Evolutionary conservation across 768 basidiomycete genomes (phyloP).

Genomic region (Psilocybe subaeruginosa): DNA sequence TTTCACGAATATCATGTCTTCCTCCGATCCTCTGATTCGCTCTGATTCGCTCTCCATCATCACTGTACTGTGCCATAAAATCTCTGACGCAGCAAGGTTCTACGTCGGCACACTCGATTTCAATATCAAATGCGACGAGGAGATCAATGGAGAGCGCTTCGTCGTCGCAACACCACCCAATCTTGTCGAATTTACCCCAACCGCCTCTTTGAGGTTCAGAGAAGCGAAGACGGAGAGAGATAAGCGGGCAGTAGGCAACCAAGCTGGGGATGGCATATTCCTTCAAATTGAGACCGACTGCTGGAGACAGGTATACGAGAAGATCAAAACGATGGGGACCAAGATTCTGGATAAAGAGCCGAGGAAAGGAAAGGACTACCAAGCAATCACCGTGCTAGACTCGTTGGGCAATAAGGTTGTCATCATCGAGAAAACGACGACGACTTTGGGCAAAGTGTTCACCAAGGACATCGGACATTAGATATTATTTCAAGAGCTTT

Average conservation of each 20-base stretch:
- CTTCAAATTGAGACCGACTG: constrained; percentile 22
- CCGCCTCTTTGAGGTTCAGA: constrained; percentile 16
- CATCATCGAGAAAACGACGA: constrained; percentile 19
- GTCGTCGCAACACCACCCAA: constrained; percentile 22
- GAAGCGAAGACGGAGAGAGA: constrained; percentile 18
- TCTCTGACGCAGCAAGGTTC: constrained; percentile 21
- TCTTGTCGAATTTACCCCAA: constrained; percentile 23
- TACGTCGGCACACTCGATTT: constrained; percentile 24
- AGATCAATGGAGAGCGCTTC: constrained; percentile 21
- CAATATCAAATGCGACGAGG: constrained; percentile 24
- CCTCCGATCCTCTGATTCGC: constrained; percentile 21
- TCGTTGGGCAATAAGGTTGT: constrained; percentile 23
- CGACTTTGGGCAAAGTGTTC: constrained; percentile 21
- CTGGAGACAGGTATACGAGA: constrained; percentile 19
- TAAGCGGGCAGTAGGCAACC: constrained; percentile 21
- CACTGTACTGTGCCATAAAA: constrained; percentile 19
- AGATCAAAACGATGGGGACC: constrained; percentile 20
- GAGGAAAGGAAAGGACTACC: constrained; percentile 15
- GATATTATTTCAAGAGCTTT: not conserved
- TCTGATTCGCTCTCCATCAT: constrained; percentile 21
- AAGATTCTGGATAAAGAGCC: constrained; percentile 19
- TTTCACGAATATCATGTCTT: not conserved
- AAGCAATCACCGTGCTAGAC: constrained; percentile 18
- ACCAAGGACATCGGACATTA: constrained; percentile 19
- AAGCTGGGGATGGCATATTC: constrained; percentile 21